Evolutionary conservation across 2,329 filamentous ascomycete species (phyloP), one percentile per base, ranked within the genome.

Genomic region (Apiospora saccharicola): DNA sequence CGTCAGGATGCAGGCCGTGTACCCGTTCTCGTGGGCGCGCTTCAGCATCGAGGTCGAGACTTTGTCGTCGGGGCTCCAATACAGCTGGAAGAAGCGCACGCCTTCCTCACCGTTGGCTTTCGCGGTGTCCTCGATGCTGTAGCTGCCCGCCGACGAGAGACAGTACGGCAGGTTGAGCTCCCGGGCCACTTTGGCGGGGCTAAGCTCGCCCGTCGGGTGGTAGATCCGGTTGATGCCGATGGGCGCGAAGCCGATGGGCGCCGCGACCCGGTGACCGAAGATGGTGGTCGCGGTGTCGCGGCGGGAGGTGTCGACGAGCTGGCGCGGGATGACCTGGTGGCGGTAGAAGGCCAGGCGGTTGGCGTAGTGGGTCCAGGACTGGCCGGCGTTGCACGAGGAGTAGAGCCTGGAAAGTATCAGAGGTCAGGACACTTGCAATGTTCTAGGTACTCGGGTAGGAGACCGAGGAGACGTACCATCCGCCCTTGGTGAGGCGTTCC

Each of bases 161-260:
- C 85, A 89, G 78, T 91, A 91, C 1, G 88, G 87, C 0, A 92
- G 79, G 30, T 87, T 87, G 3, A 91, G 80, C 74, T 90, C 88
- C n/a, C 85, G 84, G 0, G 90, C 90, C 0, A 90, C 88, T 72
- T 86, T 86, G 13, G 90, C 89, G 0, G 91, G 89, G 0, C 88
- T 85, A 0, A 90, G 78, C 77, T 92, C 90, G 51, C 87, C 90
- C 0, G 81, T 78, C 0, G 86, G 84, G 75, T 92, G 85, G 81
- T 91, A 92, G 75, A 92, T 92, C 74, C 88, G 87, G 82, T 92
- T 91, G 75, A 92, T 91, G 5, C 90, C 90, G 41, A 92, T 87
- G 0, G 90, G 90, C 0, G 90, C 88, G 76, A 92, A 90, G n/a
- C 89, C 89, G 69, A 92, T 88, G 0, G 90, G 90, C 0, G 89